phyloP scores from a whole-genome alignment of 495 filamentous ascomycete species.

The Penicillium angulare region DNA sequence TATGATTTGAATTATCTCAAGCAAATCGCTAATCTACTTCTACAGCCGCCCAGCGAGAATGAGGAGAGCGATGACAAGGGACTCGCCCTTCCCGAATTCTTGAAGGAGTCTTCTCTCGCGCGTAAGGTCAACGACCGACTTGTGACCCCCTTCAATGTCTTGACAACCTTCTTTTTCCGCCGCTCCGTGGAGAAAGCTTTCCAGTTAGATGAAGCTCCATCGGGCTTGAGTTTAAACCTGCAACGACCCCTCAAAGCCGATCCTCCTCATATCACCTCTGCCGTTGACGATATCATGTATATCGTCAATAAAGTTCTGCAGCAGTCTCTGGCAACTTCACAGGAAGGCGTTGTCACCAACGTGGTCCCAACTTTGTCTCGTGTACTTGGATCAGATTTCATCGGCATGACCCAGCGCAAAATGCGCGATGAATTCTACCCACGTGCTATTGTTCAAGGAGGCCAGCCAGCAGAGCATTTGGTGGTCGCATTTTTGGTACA shows the following conservation, averaged over 20 bases:
- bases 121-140: slow-evolving; percentile 74
- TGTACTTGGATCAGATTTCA: slow-evolving; percentile 88
- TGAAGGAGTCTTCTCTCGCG: slow-evolving; percentile 70
- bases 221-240: slow-evolving; percentile 70
- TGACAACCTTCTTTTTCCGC: slow-evolving; percentile 95
- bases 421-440: slow-evolving; percentile 96
- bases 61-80: slow-evolving; percentile 27
- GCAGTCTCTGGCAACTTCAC: slow-evolving; percentile 80
- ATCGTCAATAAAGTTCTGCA: slow-evolving; percentile 91
- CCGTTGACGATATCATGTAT: slow-evolving; percentile 99
- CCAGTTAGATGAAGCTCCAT: slow-evolving; percentile 93
- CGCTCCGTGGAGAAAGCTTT: slow-evolving; percentile 96
- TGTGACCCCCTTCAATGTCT: slow-evolving; percentile 72
- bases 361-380: slow-evolving; percentile 79
- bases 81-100: slow-evolving; percentile 59
- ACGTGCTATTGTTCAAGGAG: slow-evolving; percentile 68
- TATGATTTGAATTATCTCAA: slow-evolving; percentile 20
- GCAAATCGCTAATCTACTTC: slow-evolving; percentile 3
- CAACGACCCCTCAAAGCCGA: slow-evolving; percentile 65
- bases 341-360: slow-evolving; percentile 67
- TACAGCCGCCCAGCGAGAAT: slow-evolving; percentile 23
- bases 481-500: slow-evolving; percentile 85
- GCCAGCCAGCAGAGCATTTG: slow-evolving; percentile 77
- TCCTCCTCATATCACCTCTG: slow-evolving; percentile 88
- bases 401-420: slow-evolving; percentile 94